Evolutionary conservation across 345 rosid species (phyloP).

Genomic region (Barbarea vulgaris): DNA sequence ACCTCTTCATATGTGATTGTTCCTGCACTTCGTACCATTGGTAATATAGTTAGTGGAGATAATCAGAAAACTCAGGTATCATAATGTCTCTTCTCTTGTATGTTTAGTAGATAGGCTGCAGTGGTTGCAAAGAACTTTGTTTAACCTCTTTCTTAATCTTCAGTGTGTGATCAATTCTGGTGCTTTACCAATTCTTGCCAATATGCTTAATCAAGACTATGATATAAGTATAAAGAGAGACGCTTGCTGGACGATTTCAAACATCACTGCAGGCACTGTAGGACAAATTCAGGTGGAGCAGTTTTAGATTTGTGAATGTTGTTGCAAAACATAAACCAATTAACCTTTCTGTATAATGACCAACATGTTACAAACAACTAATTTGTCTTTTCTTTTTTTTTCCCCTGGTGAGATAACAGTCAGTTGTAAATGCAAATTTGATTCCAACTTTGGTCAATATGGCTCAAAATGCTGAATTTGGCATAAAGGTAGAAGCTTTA

Average conservation of each 20-base stretch:
- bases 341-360: too few species aligned
- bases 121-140: background rate
- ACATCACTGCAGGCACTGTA: slow-evolving; percentile 76
- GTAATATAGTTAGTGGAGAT: background rate
- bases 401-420: too few species aligned
- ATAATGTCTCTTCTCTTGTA: background rate
- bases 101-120: too few species aligned
- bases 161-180: slow-evolving; percentile 66
- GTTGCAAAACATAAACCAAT: background rate
- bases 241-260: slow-evolving; percentile 90
- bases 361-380: too few species aligned
- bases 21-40: background rate
- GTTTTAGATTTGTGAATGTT: too few species aligned
- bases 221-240: slow-evolving; percentile 74
- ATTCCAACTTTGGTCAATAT: slow-evolving; percentile 53
- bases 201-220: slow-evolving; percentile 57
- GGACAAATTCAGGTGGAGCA: slow-evolving; percentile 84
- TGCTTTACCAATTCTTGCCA: slow-evolving; percentile 62
- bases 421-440: slow-evolving; percentile 38
- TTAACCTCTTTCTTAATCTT: slow-evolving; percentile 1
- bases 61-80: background rate
- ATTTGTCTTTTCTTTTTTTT: too few species aligned
- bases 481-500: background rate
- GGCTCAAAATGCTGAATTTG: slow-evolving; percentile 66
- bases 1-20: background rate